These are phyloP conservation scores for Spinellus fusiger DNA, from an alignment of 192 early-diverging fungal genomes.

Conservation along the genomic window DNA sequence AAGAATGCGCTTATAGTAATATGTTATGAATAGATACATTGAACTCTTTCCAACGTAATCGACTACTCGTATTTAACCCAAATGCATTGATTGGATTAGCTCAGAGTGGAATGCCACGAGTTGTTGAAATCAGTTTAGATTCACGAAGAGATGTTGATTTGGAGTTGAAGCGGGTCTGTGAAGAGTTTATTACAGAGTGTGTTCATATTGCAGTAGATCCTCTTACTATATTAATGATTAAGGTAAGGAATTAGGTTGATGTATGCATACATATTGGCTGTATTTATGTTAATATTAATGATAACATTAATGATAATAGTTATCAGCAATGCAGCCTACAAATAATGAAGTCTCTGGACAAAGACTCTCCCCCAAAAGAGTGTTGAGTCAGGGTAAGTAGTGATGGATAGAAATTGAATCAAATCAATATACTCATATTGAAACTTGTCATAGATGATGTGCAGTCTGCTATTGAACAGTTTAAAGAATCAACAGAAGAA, in stretches of 20 bases:
- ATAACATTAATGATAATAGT: neutral
- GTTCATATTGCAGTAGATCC: conserved; percentile 59
- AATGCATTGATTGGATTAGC: conserved; percentile 23
- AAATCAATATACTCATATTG: neutral
- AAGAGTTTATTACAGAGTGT: conserved; percentile 69
- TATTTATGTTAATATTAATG: neutral
- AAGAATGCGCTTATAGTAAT: no score
- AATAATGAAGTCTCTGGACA: conserved; percentile 1
- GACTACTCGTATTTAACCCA: conserved; percentile 24
- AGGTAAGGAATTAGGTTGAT: conserved; percentile 1
- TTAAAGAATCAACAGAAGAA: conserved; percentile 46
- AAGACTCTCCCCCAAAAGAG: neutral
- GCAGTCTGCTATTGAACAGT: conserved; percentile 36
- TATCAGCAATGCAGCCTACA: conserved; percentile 5
- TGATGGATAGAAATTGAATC: neutral
- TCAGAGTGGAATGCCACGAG: conserved; percentile 23
- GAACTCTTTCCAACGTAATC: conserved; percentile 9
- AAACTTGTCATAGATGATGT: conserved; percentile 19
- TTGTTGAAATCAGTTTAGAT: conserved; percentile 31
- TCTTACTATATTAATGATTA: conserved; percentile 52
- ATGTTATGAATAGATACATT: conserved; percentile 3
- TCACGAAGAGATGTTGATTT: conserved; percentile 54
- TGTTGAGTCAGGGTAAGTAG: conserved; percentile 11
- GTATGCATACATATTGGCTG: neutral
- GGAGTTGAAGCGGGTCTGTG: conserved; percentile 66